Evolutionary conservation across 2,329 filamentous ascomycete genomes (phyloP).

Genomic region (Cladophialophora immunda): DNA sequence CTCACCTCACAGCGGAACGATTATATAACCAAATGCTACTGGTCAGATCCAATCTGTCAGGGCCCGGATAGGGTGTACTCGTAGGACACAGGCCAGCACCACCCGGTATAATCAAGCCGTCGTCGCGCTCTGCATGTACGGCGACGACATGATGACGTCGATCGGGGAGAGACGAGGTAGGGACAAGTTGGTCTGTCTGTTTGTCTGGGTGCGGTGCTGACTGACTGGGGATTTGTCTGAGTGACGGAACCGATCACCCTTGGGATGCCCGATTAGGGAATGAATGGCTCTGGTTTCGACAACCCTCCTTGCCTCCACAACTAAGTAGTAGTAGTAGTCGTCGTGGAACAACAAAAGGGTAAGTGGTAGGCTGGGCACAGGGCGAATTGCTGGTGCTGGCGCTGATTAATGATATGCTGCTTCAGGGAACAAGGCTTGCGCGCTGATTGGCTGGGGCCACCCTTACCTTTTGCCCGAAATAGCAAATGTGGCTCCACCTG

Average conservation of each 20-base stretch:
- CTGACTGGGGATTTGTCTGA: too few relatives aligned
- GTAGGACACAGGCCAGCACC: not conserved
- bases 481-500: constrained; percentile 13
- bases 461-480: constrained; percentile 19
- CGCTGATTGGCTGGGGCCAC: not conserved
- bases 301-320: too few relatives aligned
- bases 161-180: not conserved
- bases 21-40: constrained; percentile 25
- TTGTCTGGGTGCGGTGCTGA: too few relatives aligned
- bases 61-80: not conserved
- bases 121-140: not conserved
- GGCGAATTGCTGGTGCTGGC: not conserved
- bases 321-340: too few relatives aligned
- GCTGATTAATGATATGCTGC: constrained; percentile 23
- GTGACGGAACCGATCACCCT: too few relatives aligned
- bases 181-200: too few relatives aligned
- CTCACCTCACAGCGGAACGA: constrained; percentile 20
- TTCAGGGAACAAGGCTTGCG: constrained; percentile 18
- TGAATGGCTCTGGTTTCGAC: too few relatives aligned
- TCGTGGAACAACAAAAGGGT: not conserved
- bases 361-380: not conserved
- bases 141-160: not conserved
- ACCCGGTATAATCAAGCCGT: not conserved
- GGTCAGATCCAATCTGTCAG: not conserved
- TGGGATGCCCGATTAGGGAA: too few relatives aligned